Conservation (phyloP, 371 early-diverging fungal genomes). For the Mucor irregularis region DNA sequence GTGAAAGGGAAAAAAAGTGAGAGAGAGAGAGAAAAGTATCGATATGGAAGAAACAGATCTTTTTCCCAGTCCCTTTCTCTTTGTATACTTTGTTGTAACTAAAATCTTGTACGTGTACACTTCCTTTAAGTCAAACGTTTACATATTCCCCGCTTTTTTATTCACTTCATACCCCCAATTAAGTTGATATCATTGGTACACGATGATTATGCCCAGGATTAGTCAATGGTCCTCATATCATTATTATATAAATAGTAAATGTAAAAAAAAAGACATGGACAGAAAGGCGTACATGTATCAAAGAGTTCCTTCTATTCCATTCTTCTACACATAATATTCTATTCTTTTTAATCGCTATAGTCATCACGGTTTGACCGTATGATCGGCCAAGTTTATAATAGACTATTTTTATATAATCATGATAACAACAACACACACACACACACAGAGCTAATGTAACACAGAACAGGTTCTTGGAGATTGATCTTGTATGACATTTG, state of each 20-base stretch:
- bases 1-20: no score
- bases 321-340: neutral
- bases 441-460: conserved; percentile 8
- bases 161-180: neutral
- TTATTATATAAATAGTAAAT: neutral
- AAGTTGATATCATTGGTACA: no score
- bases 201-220: neutral
- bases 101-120: no score
- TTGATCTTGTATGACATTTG: conserved; percentile 20
- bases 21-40: no score
- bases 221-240: neutral
- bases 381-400: conserved; percentile 17
- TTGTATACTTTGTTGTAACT: no score
- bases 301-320: no score
- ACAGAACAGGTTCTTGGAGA: conserved; percentile 10
- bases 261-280: neutral
- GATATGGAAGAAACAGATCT: no score
- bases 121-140: no score
- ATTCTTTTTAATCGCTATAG: neutral
- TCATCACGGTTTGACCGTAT: conserved; percentile 1
- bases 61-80: no score
- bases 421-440: neutral
- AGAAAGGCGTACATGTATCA: neutral
- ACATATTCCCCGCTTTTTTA: no score
- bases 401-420: conserved; percentile 6